A percentile compares a stretch with the other conserved stretches of the same genome.
Evolutionary conservation across 1,284 basidiomycete genomes (phyloP).

Genomic region (Microbotryum saponariae): DNA sequence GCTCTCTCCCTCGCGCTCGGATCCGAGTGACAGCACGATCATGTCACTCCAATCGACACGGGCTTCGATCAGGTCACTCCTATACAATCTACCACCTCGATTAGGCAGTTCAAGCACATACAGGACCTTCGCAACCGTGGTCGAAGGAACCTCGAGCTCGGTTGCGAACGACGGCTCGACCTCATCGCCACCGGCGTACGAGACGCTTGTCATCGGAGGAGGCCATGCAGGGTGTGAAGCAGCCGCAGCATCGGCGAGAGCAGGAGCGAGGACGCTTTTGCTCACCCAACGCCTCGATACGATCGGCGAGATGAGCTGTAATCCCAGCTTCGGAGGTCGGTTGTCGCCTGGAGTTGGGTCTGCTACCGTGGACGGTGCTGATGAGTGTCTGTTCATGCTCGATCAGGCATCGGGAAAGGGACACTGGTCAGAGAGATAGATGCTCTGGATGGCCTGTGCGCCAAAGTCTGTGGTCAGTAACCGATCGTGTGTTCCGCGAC

Average conservation of each 20-base stretch:
- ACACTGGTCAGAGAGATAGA: constrained; percentile 81
- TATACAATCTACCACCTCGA: too few species aligned
- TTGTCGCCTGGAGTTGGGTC: too few species aligned
- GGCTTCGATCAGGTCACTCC: too few species aligned
- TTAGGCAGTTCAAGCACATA: too few species aligned
- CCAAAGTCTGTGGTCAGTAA: constrained; percentile 32
- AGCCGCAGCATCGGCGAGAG: constrained; percentile 71
- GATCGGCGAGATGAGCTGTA: constrained; percentile 81
- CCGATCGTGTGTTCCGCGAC: neutral
- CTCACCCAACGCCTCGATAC: constrained; percentile 71
- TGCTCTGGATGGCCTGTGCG: constrained; percentile 49
- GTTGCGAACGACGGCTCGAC: too few species aligned
- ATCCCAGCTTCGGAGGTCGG: constrained; percentile 61
- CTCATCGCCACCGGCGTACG: constrained; percentile 1
- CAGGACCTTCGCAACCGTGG: too few species aligned
- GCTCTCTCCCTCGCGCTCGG: too few species aligned
- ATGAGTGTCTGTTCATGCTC: neutral
- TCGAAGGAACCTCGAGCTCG: too few species aligned
- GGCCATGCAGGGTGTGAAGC: constrained; percentile 89
- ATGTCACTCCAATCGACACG: too few species aligned
- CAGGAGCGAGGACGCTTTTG: constrained; percentile 68
- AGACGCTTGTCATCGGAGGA: constrained; percentile 65
- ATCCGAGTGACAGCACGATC: too few species aligned
- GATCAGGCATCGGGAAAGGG: constrained; percentile 68
- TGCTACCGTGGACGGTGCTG: too few species aligned